phyloP scores from a whole-genome alignment of 345 rosid species.

The Firmiana major region DNA sequence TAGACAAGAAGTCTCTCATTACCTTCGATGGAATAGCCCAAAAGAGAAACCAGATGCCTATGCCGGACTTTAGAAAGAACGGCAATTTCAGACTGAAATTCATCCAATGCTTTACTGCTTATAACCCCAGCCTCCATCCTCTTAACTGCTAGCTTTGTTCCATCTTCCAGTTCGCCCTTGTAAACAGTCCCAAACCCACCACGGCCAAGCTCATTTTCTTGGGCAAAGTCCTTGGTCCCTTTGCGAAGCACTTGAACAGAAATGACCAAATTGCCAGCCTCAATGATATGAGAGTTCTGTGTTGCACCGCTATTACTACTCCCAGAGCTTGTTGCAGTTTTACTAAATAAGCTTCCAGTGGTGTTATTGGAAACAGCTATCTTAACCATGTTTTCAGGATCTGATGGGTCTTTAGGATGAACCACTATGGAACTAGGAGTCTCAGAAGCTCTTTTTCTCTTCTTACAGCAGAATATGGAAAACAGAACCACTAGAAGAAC shows the following conservation, averaged over 20 bases:
- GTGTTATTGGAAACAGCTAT: slow-evolving; percentile 49
- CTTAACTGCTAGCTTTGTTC: slow-evolving; percentile 72
- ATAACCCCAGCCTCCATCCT: slow-evolving; percentile 71
- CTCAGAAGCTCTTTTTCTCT: slow-evolving; percentile 28
- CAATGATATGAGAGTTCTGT: slow-evolving; percentile 57
- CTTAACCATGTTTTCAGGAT: slow-evolving; percentile 52
- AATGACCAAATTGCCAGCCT: slow-evolving; percentile 65
- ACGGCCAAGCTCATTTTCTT: slow-evolving; percentile 70
- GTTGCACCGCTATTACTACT: slow-evolving; percentile 44
- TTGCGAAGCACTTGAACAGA: slow-evolving; percentile 74
- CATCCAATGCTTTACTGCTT: slow-evolving; percentile 58
- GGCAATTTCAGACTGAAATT: slow-evolving; percentile 73
- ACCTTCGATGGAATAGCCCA: slow-evolving; percentile 68
- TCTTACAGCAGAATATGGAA: slow-evolving; percentile 43
- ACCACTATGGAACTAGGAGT: slow-evolving; percentile 52
- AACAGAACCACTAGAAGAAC: slow-evolving; percentile 41
- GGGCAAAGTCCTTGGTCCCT: slow-evolving; percentile 60
- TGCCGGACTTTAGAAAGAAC: slow-evolving; percentile 79
- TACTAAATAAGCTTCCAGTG: slow-evolving; percentile 41
- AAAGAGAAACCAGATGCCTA: slow-evolving; percentile 68
- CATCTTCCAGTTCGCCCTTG: slow-evolving; percentile 64
- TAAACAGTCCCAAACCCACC: slow-evolving; percentile 83
- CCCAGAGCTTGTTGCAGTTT: slow-evolving; percentile 43
- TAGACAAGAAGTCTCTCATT: slow-evolving; percentile 66
- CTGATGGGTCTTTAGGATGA: slow-evolving; percentile 63